Evolutionary conservation across 2,329 filamentous ascomycete genomes (phyloP).

Genomic region (Nemania sp.): DNA sequence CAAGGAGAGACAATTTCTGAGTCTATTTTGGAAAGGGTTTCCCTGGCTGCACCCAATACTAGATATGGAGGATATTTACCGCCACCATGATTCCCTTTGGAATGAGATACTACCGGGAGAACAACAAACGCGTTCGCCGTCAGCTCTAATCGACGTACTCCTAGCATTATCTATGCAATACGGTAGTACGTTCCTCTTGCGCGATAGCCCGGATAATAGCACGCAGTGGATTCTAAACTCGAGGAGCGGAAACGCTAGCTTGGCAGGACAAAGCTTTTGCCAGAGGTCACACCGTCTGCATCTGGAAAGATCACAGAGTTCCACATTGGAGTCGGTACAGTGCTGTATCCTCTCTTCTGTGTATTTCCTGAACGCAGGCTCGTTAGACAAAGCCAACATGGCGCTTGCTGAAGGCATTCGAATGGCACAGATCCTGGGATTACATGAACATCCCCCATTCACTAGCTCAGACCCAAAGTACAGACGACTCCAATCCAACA

Average conservation of each 20-base stretch:
- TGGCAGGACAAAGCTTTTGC: conserved; percentile 26
- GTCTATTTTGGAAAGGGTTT: conserved; percentile 24
- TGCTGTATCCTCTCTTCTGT: conserved; percentile 22
- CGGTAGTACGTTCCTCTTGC: conserved; percentile 22
- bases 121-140: conserved; percentile 16
- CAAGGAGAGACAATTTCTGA: conserved; percentile 22
- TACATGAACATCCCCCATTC: conserved; percentile 18
- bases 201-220: conserved; percentile 22
- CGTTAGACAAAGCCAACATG: conserved; percentile 19
- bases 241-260: conserved; percentile 2
- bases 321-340: conserved; percentile 18
- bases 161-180: conserved; percentile 29
- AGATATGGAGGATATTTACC: conserved; percentile 12
- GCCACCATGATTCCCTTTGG: conserved; percentile 26
- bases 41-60: conserved; percentile 20
- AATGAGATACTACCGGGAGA: conserved; percentile 6
- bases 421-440: conserved; percentile 29
- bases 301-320: conserved; percentile 10
- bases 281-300: conserved; percentile 20
- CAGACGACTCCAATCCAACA: conserved; percentile 17
- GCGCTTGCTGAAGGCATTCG: conserved; percentile 17
- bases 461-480: conserved; percentile 2
- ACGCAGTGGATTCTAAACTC: not conserved
- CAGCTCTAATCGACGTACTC: conserved; percentile 22
- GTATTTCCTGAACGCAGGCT: conserved; percentile 25